A percentile compares a stretch with the other conserved stretches of the same genome.
Conservation (phyloP, 257 asterid species). For the Scutellaria baicalensis region DNA sequence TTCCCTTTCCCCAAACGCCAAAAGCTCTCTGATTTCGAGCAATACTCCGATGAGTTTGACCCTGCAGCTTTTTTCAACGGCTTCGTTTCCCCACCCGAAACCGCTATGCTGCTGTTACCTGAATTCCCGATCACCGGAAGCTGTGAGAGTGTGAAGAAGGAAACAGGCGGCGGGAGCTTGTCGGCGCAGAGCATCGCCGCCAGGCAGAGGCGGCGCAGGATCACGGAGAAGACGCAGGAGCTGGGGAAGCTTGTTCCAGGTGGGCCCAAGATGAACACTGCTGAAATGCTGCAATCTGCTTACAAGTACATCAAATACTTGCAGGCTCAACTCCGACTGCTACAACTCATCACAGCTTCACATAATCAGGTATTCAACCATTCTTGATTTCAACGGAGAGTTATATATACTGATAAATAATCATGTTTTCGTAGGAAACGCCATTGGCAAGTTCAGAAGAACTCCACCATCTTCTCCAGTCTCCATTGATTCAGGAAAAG, state of each 20-base stretch:
- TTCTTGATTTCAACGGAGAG: background rate
- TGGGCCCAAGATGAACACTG: conserved; percentile 82
- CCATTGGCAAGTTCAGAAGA: conserved; percentile 29
- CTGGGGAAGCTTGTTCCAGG: conserved; percentile 87
- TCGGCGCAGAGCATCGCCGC: conserved; percentile 84
- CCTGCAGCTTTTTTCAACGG: conserved; percentile 2
- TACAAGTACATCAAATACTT: conserved; percentile 61
- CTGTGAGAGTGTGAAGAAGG: conserved; percentile 8
- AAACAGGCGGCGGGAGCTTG: conserved; percentile 17
- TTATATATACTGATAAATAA: background rate
- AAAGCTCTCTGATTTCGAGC: conserved; percentile 3
- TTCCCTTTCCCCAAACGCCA: conserved; percentile 20
- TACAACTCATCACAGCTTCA: conserved; percentile 31
- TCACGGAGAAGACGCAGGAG: conserved; percentile 77
- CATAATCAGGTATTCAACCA: conserved; percentile 30
- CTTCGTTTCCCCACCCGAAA: conserved; percentile 4
- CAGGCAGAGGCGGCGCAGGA: conserved; percentile 77
- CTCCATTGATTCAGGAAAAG: conserved; percentile 64
- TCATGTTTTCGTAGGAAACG: conserved; percentile 27
- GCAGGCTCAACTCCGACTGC: conserved; percentile 69
- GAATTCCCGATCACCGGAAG: conserved; percentile 4
- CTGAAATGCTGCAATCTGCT: conserved; percentile 85
- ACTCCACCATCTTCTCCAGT: conserved; percentile 45
- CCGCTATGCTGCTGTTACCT: conserved; percentile 11
- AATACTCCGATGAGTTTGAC: background rate